Evolutionary conservation across 495 filamentous ascomycete species (phyloP).

Genomic region (Paragyromitra xinjiangensis): DNA sequence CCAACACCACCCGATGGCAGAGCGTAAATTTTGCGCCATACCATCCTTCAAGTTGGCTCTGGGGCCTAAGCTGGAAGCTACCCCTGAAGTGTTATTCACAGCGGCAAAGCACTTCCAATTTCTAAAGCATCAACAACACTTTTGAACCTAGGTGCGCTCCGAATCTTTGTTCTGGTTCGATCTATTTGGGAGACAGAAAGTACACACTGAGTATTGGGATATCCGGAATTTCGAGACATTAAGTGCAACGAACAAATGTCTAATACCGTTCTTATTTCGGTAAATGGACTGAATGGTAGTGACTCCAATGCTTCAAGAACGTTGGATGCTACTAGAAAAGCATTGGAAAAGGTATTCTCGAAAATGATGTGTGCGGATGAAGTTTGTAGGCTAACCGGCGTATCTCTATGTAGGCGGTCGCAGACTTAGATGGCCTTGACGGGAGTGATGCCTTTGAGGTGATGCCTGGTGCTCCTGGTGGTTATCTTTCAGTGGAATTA

Average conservation of each 20-base stretch:
- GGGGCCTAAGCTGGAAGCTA: background rate
- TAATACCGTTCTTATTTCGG: constrained; percentile 1
- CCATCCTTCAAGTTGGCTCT: background rate
- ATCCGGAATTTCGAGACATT: background rate
- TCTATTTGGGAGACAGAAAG: background rate
- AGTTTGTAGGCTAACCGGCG: background rate
- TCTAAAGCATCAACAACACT: background rate
- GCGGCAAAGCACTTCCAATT: background rate
- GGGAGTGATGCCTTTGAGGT: background rate
- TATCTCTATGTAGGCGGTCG: background rate
- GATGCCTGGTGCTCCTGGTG: constrained; percentile 3
- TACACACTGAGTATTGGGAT: background rate
- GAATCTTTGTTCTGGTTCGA: background rate
- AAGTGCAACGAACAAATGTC: background rate
- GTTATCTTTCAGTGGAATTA: constrained; percentile 14
- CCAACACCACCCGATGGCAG: too few species aligned
- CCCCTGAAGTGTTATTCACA: background rate
- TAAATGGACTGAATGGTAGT: background rate
- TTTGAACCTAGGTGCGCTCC: background rate
- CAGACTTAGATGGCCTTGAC: background rate
- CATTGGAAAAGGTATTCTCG: background rate
- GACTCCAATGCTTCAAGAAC: constrained; percentile 3
- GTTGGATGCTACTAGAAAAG: background rate
- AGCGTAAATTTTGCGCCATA: too few species aligned
- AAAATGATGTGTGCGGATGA: background rate